These are phyloP conservation scores for Vigna nakashimae DNA, from an alignment of 306 rosid species.

Conservation along the genomic window DNA sequence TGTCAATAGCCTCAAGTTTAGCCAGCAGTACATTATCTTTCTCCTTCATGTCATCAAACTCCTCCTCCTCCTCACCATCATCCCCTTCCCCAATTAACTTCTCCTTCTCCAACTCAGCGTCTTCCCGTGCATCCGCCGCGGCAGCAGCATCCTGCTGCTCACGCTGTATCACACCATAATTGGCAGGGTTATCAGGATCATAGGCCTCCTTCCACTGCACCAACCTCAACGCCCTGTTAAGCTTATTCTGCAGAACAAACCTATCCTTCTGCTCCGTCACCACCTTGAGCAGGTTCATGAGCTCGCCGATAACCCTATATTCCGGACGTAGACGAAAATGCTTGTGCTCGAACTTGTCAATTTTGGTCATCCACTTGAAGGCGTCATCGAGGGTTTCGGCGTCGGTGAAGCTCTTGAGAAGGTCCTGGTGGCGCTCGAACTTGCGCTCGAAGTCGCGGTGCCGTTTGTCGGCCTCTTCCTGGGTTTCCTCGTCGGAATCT, in stretches of 20 bases:
- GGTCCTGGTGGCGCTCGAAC: constrained; percentile 66
- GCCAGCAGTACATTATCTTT: constrained; percentile 76
- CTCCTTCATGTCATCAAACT: constrained; percentile 93
- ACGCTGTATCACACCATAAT: constrained; percentile 72
- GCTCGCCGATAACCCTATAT: constrained; percentile 88
- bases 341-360: constrained; percentile 80
- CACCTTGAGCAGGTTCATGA: constrained; percentile 77
- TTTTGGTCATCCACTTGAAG: constrained; percentile 78
- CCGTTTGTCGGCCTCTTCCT: constrained; percentile 57
- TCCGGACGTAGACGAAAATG: constrained; percentile 76
- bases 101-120: constrained; percentile 64
- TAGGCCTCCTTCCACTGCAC: constrained; percentile 87
- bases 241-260: constrained; percentile 78
- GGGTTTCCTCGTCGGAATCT: constrained; percentile 66
- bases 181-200: constrained; percentile 89
- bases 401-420: constrained; percentile 58
- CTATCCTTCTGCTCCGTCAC: constrained; percentile 76
- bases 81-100: constrained; percentile 48
- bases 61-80: constrained; percentile 68
- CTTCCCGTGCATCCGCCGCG: constrained; percentile 56
- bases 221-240: constrained; percentile 86
- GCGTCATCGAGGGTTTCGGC: constrained; percentile 83
- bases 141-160: constrained; percentile 45
- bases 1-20: constrained; percentile 84
- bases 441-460: constrained; percentile 66